Base-by-base conservation (phyloP, 768 basidiomycete species). In the Termitomyces sp. region DNA sequence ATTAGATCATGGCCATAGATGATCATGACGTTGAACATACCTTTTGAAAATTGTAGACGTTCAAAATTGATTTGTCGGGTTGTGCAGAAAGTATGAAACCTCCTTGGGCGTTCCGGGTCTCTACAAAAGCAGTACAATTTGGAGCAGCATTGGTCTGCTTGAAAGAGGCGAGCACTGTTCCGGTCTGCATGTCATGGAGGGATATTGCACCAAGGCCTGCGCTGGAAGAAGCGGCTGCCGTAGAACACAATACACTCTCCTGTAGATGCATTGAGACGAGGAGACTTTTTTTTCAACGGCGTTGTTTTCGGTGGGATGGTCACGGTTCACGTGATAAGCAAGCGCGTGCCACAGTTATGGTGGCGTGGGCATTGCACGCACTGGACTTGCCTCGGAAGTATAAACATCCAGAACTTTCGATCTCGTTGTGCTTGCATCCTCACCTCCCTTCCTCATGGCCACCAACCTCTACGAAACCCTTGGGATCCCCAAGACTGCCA, bases 1-100 rank as follows among this genome's bases (percentile, higher is more conserved):
- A 11, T 19, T 40, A 37, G 26, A 43, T 5, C 54, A 46, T 43
- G 57, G 38, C 17, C 38, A 23, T 23, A 9, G 12, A 40, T 21
- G 17, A 53, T 40, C 35, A 38, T 56, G 21, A 66, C 73, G 35
- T 23, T 26, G 10, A 28, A 8, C 19, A 55, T 60, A 90, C 96
- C 77, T 94, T 95, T 79, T 98, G 94, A 70, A 94, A 98, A 61
- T 83, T 86, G 72, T 96, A 98, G 17, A 94, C 87, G 65, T 96
- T 87, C 61, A 97, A 65, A 43, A 96, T 79, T 0, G 91, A 84
- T 70, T 97, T 97, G 57, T 94, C 92, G 47, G 86, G 83, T 67
- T 97, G 94, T 1, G 86, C 85, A 30, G 91, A 85, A 21, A 97
- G 77, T 53, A 97, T 78, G 57, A 93, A 77, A 1, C 95, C 94